Base-by-base conservation (phyloP, 306 rosid species). In the Biancaea sappan region DNA sequence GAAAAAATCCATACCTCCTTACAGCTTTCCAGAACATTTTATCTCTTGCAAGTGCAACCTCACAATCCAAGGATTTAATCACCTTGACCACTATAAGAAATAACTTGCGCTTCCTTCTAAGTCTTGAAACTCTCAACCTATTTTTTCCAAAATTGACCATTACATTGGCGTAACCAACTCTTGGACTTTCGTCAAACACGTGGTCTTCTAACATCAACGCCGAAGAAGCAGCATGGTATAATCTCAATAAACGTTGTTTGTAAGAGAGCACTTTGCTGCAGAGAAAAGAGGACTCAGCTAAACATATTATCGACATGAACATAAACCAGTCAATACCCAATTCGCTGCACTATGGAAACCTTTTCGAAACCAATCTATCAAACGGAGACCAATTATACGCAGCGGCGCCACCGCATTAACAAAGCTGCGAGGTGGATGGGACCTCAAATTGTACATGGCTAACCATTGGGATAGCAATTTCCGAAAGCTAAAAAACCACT, bases 51-150 rank as follows among this genome's bases (percentile, higher is more conserved):
- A 80, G 77, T 1, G 88, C 85, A 69, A 76, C 79, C 53, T 19
- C 19, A 89, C 90, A 88, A 57, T 79, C 71, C 82, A 87, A 79
- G 48, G 94, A 65, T 59, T 91, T 91, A 6, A 85, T 74, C 59
- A 88, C 88, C 62, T 70, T 79, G 53, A 63, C 78, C 44, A 82
- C 85, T 40, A 65, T 8, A 21, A 77, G 84, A 85, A 76, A 85
- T 41, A 83, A 53, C n/a, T 35, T 40, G 14, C 14, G 4, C 11
- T 56, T 72, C 59, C 66, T 68, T 41, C 32, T 22, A 0, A 48
- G 19, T 69, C 44, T 65, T 11, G 25, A 43, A 21, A 22, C 25
- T 2, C 34, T 13, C 14, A 71, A 54, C 34, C 70, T 28, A n/a
- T 68, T 61, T 21, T 64, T 14, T 16, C n/a, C 47, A 51, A 31